Base-by-base conservation (phyloP, 2,329 filamentous ascomycete genomes). In the Fusarium luffae region DNA sequence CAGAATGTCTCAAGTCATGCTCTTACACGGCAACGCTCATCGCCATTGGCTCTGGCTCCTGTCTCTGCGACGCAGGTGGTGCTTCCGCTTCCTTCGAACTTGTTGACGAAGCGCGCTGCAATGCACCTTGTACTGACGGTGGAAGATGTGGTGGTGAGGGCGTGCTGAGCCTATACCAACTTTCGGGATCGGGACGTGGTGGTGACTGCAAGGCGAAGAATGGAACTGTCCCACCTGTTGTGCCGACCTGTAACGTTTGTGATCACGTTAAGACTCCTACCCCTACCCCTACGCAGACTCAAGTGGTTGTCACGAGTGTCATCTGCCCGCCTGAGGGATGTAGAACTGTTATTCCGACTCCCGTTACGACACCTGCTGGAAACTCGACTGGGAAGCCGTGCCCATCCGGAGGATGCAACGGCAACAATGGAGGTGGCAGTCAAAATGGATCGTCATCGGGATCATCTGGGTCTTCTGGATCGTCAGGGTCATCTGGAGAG, bases 131-230 rank as follows among this genome's bases (percentile, higher is more conserved):
- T n/a, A 49, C 63, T 5, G 28, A 57, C 2, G 69, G 44, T 9
- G 76, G 77, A 0, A 55, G 46, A 6, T 79, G 76, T 37, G 77
- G 77, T n/a, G 77, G 75, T 4, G 41, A 57, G 4, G 63, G 43
- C 2, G 59, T 54, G 4, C 27, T 70, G 23, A 68, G 64, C n/a
- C 18, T 71, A n/a, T 68, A 67, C 16, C 52, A 67, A n/a, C 44
- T 72, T 5, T 54, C 56, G 5, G 51, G 52, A 3, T 54, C 56
- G 6, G 54, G 52, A 3, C 30, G 54, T 25, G 40, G 56, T 21
- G 52, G 46, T 1, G 42, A 55, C 3, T 55, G 42, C 21, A 37
- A 19, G 27, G 34, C 21, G 1, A 46, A 21, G 25, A 57, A 63
- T 8, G 30, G 44, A 8, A 57, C 62, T n/a, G 21, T 48, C 8